Percentiles rank a stretch among this genome's conserved stretches.
These are phyloP conservation scores for Magnolia changhungtana DNA, from an alignment of 164 flowering plant genomes.

Conservation along the genomic window DNA sequence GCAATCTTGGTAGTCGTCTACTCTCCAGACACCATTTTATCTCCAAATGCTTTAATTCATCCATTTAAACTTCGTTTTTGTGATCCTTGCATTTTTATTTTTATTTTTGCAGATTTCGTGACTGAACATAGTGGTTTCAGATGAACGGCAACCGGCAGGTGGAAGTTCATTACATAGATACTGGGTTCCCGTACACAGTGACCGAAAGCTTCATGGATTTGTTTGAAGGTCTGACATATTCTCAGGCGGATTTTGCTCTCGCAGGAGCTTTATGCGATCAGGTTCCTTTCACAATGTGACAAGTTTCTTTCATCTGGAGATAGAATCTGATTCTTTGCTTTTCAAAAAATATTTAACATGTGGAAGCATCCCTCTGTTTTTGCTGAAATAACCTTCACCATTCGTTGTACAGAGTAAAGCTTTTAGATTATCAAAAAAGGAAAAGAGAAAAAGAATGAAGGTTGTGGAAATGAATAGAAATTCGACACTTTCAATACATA, in stretches of 20 bases:
- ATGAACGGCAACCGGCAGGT: constrained; percentile 52
- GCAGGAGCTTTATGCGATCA: constrained; percentile 44
- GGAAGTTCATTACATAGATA: constrained; percentile 70
- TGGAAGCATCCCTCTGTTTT: background rate
- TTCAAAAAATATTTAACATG: background rate
- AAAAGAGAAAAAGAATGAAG: too few relatives aligned
- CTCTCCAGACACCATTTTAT: background rate
- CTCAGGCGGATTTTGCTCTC: constrained; percentile 38
- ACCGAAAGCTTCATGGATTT: constrained; percentile 72
- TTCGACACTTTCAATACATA: background rate
- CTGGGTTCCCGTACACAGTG: constrained; percentile 63
- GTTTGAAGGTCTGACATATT: constrained; percentile 58
- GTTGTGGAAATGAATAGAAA: background rate
- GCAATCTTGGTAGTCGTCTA: background rate
- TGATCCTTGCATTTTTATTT: background rate
- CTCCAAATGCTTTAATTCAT: background rate
- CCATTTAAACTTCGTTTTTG: background rate
- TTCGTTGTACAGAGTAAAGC: too few relatives aligned
- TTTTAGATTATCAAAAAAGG: too few relatives aligned
- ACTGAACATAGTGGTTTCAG: constrained; percentile 6
- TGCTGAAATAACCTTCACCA: background rate
- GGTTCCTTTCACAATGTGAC: constrained; percentile 26
- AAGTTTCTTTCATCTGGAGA: background rate
- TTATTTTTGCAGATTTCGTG: constrained; percentile 12
- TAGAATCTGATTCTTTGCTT: background rate